Conservation (phyloP, 495 filamentous ascomycete species). For the Elasticomyces elasticus region DNA sequence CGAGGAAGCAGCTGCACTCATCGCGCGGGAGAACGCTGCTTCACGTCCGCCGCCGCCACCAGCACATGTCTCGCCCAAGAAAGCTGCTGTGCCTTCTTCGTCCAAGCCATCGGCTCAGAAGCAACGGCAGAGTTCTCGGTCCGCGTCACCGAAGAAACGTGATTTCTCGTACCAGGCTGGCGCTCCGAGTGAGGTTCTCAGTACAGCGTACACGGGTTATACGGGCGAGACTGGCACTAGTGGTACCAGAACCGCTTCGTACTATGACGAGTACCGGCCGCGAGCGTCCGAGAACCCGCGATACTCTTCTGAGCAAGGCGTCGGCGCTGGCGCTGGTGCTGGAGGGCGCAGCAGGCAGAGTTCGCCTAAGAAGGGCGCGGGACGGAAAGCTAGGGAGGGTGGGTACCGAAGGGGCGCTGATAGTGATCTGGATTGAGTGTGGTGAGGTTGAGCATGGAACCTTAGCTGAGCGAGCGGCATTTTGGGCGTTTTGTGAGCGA, state of each 20-base stretch:
- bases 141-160: slow-evolving; percentile 15
- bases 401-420: slow-evolving; percentile 19
- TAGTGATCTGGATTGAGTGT: slow-evolving; percentile 15
- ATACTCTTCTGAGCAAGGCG: slow-evolving; percentile 5
- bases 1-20: slow-evolving; percentile 21
- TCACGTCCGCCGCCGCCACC: slow-evolving; percentile 12
- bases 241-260: slow-evolving; percentile 10
- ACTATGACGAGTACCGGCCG: slow-evolving; percentile 21
- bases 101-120: slow-evolving; percentile 7
- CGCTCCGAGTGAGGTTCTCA: slow-evolving; percentile 16
- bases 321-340: not conserved
- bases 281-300: slow-evolving; percentile 3
- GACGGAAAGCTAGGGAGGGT: slow-evolving; percentile 2
- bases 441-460: not conserved
- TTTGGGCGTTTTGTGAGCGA: not conserved
- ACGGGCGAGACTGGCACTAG: not conserved
- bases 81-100: slow-evolving; percentile 6
- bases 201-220: slow-evolving; percentile 17
- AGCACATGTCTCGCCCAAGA: slow-evolving; percentile 2
- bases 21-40: slow-evolving; percentile 18
- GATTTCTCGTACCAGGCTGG: slow-evolving; percentile 12
- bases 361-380: slow-evolving; percentile 15
- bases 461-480: not conserved
- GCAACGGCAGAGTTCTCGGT: slow-evolving; percentile 7
- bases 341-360: slow-evolving; percentile 9